Evolutionary conservation across 805 yeast species (phyloP).

Genomic region (Suhomyces faveliae): DNA sequence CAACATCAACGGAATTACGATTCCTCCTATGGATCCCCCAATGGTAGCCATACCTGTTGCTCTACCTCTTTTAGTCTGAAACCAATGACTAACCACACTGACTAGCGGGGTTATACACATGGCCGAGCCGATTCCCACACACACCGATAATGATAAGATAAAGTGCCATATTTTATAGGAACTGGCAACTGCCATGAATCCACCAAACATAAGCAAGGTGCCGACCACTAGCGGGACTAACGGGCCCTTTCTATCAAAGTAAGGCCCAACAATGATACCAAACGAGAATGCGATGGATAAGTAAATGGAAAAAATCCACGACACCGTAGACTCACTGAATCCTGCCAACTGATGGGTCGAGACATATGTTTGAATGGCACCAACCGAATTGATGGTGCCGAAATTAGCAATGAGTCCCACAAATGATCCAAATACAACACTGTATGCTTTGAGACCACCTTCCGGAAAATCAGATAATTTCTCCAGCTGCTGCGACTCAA

Average conservation of each 20-base stretch:
- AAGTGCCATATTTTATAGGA: constrained; percentile 19
- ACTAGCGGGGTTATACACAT: constrained; percentile 23
- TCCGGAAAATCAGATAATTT: constrained; percentile 16
- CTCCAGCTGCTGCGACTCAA: background rate
- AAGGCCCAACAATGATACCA: constrained; percentile 23
- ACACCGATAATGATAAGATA: constrained; percentile 18
- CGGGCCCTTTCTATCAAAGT: constrained; percentile 21
- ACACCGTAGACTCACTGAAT: constrained; percentile 27
- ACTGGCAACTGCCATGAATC: constrained; percentile 19
- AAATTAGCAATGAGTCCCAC: constrained; percentile 45
- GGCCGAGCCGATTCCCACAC: constrained; percentile 22
- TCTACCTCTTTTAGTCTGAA: constrained; percentile 18
- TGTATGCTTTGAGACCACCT: constrained; percentile 23
- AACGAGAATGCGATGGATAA: constrained; percentile 28
- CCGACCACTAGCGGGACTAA: constrained; percentile 14
- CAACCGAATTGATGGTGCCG: constrained; percentile 36
- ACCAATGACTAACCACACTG: constrained; percentile 24
- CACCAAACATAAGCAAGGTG: constrained; percentile 15
- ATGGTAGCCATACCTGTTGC: constrained; percentile 24
- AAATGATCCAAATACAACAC: constrained; percentile 29
- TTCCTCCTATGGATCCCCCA: constrained; percentile 70
- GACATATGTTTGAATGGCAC: constrained; percentile 40
- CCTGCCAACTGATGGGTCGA: constrained; percentile 35
- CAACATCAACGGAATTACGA: constrained; percentile 56
- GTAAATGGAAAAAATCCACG: constrained; percentile 44